Base-by-base conservation (phyloP, 495 filamentous ascomycete genomes). In the Aspergillus sparsus region DNA sequence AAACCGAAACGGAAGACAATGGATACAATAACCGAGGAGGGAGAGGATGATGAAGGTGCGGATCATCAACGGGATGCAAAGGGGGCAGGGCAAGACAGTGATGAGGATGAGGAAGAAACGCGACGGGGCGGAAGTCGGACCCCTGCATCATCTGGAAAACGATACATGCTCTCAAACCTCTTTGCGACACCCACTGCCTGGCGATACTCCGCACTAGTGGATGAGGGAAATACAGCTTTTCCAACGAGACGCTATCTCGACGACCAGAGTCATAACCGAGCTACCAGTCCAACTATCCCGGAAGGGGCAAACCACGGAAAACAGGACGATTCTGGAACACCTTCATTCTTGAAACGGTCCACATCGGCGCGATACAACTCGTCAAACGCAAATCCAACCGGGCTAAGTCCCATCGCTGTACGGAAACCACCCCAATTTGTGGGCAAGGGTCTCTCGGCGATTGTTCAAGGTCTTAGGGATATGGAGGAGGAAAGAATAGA, bases 401-500 rank as follows among this genome's bases (percentile, higher is more conserved):
- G 62, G 31, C 67, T 69, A 60, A 82, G 64, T 75, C 85, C 68
- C 35, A 82, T 71, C 21, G 82, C 81, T 1, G 71, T 79, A 11
- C 73, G 83, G 6, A 75, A 86, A 55, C 86, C 87, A 7, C 80
- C 79, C 35, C 87, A 87, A 66, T 87, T 89, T 27, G 76, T 86
- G 18, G 87, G 86, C 0, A 82, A 88, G 55, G 89, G 89, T 4
- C 74, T 98, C 45, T 96, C 91, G 62, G 86, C 83, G 53, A 78
- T 96, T 53, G 87, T 97, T 10, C 86, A 89, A 45, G 84, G 85
- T 12, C 72, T 98, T 63, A 80, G 90, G 15, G 87, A 86, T 63
- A 82, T 93, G 72, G 90, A 95, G 65, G 88, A 94, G 33, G 89
- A 95, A 32, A 80, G 78, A 13, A 68, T 87, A 36, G 86, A 89